Base-by-base conservation (phyloP, 495 filamentous ascomycete species). In the Neurospora hispaniola region DNA sequence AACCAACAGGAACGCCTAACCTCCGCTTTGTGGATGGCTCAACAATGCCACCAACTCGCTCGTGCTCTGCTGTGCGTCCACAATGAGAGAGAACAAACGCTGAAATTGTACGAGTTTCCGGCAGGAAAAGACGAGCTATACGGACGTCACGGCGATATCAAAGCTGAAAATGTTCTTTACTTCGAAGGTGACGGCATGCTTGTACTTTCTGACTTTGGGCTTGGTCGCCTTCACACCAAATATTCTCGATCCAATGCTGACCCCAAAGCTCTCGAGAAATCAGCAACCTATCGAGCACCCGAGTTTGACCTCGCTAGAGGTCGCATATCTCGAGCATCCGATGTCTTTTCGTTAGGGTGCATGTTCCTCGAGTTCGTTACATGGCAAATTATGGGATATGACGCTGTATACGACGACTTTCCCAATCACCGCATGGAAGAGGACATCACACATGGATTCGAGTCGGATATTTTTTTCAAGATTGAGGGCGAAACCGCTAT, bases 301-400 rank as follows among this genome's bases (percentile, higher is more conserved):
- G 73, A 74, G 1, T 74, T 74, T n/a, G 73, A 74, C 23, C 35
- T 74, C 2, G 0, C 4, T 4, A 10, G 20, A 0, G 70, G 59
- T 6, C 8, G 14, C 7, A 69, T 74, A 31, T 74, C 73, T 4
- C 59, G 41, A 8, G 12, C 12, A 10, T 41, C 59, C n/a, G 73
- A 74, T 39, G 40, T 74, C 1, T 74, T 72, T 54, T 72, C 70
- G n/a, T 2, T 74, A 18, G 73, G 70, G 2, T 74, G 73, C 62
- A 38, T 72, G 31, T 69, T 35, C 11, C 70, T 74, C 8, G 73
- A 74, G 62, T 69, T 44, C n/a, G 27, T 74, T 4, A 74, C 73
- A 1, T 74, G 73, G 73, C 39, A 69, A 20, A 5, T 74, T 18
- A 6, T 69, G 12, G 73, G 70, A 27, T 48, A 42, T 6, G 39